Evolutionary conservation across 208 protist genomes (phyloP), one percentile per base, ranked within the genome.

Genomic region (Trypanosoma conorhini): DNA sequence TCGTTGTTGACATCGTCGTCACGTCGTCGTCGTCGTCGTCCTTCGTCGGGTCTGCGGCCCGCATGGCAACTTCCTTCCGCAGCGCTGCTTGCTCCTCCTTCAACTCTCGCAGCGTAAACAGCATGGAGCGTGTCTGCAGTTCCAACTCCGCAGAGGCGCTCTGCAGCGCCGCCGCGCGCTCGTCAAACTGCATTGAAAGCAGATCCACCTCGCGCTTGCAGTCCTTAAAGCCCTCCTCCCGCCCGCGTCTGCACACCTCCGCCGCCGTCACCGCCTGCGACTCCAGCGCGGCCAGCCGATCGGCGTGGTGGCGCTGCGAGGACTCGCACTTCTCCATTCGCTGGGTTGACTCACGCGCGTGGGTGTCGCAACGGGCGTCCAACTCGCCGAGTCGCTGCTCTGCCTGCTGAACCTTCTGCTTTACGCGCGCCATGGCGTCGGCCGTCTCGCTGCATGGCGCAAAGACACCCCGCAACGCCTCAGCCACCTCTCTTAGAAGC

Each of bases 81-180:
- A 67, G 7, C 33, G 44, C 30, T 19, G 13, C 42, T 17, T 63
- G 57, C 26, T 71, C 56, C 57, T 71, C 56, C 22, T 70, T 28
- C 33, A 81, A 44, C 38, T 75, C 35, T 44, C 54, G 54, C 30
- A 67, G 17, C 2, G 54, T 24, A 3, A 38, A 44, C 30, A 67
- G 70, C 67, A 77, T 26, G 57, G 62, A 33, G 55, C 42, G 63
- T 33, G 52, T 44, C 30, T 67, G 54, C 10, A 60, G 9, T 21
- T 66, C 64, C 28, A 64, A 44, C 10, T 54, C 52, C 1, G 51
- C 28, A 13, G 54, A 33, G 12, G 57, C 48, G 28, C 38, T 54
- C 33, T 57, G 26, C 21, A 59, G 9, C 1, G 42, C 58, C 24
- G 35, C 19, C 5, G 62, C 8, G 21, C 54, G 21, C 54, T 68